phyloP scores from a whole-genome alignment of 208 protist genomes.

The Sergeia podlipaevii region DNA sequence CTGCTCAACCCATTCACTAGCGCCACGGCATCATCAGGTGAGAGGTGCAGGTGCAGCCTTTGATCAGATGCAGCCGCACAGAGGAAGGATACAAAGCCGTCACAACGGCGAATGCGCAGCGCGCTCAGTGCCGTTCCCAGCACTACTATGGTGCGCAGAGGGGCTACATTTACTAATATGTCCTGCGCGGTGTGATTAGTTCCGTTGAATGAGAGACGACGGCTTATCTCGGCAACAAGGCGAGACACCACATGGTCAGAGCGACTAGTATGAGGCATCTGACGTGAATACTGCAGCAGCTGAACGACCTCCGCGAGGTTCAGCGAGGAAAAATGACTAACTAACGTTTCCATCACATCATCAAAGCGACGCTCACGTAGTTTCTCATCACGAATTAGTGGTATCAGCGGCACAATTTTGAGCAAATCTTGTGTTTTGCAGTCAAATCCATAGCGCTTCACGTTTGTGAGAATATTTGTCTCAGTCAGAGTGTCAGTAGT shows the following conservation, averaged over 20 bases:
- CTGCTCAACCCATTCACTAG: too few species aligned
- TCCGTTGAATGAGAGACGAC: too few species aligned
- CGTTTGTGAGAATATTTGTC: not conserved
- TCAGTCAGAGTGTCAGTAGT: not conserved
- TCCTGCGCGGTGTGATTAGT: too few species aligned
- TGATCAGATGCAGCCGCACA: too few species aligned
- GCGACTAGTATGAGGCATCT: too few species aligned
- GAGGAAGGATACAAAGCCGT: constrained; percentile 41
- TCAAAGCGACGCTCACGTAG: constrained; percentile 5
- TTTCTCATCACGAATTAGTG: constrained; percentile 12
- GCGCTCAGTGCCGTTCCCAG: too few species aligned
- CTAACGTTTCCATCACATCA: constrained; percentile 15
- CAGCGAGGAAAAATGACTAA: constrained; percentile 1
- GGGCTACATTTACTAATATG: too few species aligned
- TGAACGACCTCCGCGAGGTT: constrained; percentile 30
- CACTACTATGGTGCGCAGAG: too few species aligned
- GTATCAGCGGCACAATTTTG: constrained; percentile 43
- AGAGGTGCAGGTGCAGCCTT: not conserved
- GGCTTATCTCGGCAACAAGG: too few species aligned
- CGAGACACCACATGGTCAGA: too few species aligned
- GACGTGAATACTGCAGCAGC: constrained; percentile 44
- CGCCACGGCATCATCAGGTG: not conserved
- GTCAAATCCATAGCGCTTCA: constrained; percentile 11
- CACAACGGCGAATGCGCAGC: too few species aligned
- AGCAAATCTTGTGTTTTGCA: constrained; percentile 13